Evolutionary conservation across 2,329 filamentous ascomycete species (phyloP).

Genomic region (Rachicladosporium sp.): DNA sequence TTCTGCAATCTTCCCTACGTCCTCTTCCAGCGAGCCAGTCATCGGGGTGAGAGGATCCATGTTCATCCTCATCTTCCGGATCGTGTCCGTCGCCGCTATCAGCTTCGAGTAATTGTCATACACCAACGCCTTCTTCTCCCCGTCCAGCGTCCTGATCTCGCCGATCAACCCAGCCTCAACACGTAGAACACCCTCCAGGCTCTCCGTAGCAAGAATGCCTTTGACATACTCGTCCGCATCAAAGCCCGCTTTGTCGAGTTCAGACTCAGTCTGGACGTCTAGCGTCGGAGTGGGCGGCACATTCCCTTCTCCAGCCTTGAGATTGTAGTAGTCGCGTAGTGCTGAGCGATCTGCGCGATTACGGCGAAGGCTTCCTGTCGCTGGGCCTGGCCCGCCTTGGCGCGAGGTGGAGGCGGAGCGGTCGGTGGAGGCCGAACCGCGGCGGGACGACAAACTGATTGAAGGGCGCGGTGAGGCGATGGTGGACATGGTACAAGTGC

Average conservation of each 20-base stretch:
- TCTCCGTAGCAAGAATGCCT: conserved; percentile 47
- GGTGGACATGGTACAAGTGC: conserved; percentile 37
- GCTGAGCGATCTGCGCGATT: conserved; percentile 56
- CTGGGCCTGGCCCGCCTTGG: conserved; percentile 14
- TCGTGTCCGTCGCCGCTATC: conserved; percentile 92
- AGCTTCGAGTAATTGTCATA: conserved; percentile 98
- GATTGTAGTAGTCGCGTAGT: conserved; percentile 87
- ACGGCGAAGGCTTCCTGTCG: conserved; percentile 37
- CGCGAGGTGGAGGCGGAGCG: conserved; percentile 29
- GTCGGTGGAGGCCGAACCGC: conserved; percentile 49
- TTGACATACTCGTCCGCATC: conserved; percentile 58
- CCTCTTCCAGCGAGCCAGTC: conserved; percentile 59
- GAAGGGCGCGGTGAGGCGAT: conserved; percentile 48
- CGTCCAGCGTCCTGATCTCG: conserved; percentile 81
- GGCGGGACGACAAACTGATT: conserved; percentile 55
- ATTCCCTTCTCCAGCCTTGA: conserved; percentile 36
- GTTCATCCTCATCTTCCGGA: conserved; percentile 71
- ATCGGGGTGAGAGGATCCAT: conserved; percentile 70
- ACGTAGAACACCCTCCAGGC: conserved; percentile 55
- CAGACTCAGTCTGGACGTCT: conserved; percentile 50
- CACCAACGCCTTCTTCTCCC: conserved; percentile 90
- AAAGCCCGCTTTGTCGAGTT: conserved; percentile 65
- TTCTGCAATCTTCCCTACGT: conserved; percentile 62
- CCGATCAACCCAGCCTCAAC: conserved; percentile 57
- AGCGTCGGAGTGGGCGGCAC: conserved; percentile 22